Evolutionary conservation across 2,329 filamentous ascomycete genomes (phyloP).

Genomic region (Aureobasidium namibiae): DNA sequence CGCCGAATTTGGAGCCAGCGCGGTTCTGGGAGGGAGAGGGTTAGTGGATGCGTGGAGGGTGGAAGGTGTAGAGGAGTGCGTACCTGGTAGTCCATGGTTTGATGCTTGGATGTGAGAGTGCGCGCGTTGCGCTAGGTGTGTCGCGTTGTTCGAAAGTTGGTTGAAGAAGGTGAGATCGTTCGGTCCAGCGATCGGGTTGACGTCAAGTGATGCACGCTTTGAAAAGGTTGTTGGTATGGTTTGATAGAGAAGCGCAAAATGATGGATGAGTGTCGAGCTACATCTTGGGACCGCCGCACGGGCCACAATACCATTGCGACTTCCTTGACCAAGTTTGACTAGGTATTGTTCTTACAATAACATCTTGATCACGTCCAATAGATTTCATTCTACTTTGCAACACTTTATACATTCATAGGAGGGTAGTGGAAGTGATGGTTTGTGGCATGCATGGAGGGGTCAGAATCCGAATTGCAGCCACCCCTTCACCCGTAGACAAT

Average conservation of each 20-base stretch:
- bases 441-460: too few relatives aligned
- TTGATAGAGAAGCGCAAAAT: neutral
- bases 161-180: neutral
- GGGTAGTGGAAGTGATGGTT: too few relatives aligned
- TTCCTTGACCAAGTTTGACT: too few relatives aligned
- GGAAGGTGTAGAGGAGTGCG: neutral
- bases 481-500: neutral
- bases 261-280: neutral
- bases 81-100: conserved; percentile 45
- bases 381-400: neutral
- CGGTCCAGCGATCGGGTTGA: neutral
- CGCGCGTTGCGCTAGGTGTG: neutral
- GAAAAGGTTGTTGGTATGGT: neutral
- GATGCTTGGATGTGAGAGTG: neutral
- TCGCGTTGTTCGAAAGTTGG: neutral
- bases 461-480: neutral
- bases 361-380: neutral
- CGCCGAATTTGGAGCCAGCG: conserved; percentile 94
- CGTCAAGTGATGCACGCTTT: neutral
- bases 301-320: conserved; percentile 6
- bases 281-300: neutral
- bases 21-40: conserved; percentile 63
- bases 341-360: too few relatives aligned
- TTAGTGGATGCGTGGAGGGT: neutral
- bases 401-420: too few relatives aligned